Base-by-base conservation (phyloP, 495 filamentous ascomycete species). In the Penicillium cosmopolitanum region DNA sequence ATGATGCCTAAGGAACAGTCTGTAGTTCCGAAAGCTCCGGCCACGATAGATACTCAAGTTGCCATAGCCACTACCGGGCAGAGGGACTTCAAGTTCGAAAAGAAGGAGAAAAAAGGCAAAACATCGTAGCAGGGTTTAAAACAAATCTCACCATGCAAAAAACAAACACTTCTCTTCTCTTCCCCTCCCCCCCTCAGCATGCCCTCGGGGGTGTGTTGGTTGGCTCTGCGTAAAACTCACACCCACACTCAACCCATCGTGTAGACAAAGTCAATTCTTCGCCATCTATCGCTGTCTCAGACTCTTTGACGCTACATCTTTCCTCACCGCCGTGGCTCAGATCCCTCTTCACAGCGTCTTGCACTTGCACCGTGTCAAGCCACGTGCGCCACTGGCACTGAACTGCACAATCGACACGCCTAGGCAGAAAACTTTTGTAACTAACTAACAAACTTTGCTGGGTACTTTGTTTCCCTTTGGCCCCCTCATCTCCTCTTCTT, bases 21-120 rank as follows among this genome's bases (percentile, higher is more conserved):
- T 46, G 25, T 42, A 58, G 64, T 58, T 60, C 65, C 62, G 65
- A 56, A 11, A 44, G 48, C 57, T 70, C 65, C 67, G 67, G 62
- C 42, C 16, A 55, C 38, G 35, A 18, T 50, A 42, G 44, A 18
- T 51, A 53, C 25, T 23, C 33, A 51, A 56, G 31, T 47, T 8
- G 38, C n/a, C 42, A 51, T 46, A 51, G 55, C 31, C 21, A 51
- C 34, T 12, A 51, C n/a, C 0, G 33, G 18, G 23, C 0, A 50
- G 47, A 50, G n/a, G 19, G 25, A 9, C 28, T 9, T 31, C 28
- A 31, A 31, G 28, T 9, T 31, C 28, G 6, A 31, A 31, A 31
- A 31, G 28, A 31, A 31, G 5, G 28, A 1, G 6, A 8, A 8
- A 31, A 31, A 31, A 31, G 28, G 28, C 28, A 31, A 31, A 31